Evolutionary conservation across 2,329 filamentous ascomycete genomes (phyloP), one percentile per base, ranked within the genome.

Genomic region (Cladophialophora yegresii): DNA sequence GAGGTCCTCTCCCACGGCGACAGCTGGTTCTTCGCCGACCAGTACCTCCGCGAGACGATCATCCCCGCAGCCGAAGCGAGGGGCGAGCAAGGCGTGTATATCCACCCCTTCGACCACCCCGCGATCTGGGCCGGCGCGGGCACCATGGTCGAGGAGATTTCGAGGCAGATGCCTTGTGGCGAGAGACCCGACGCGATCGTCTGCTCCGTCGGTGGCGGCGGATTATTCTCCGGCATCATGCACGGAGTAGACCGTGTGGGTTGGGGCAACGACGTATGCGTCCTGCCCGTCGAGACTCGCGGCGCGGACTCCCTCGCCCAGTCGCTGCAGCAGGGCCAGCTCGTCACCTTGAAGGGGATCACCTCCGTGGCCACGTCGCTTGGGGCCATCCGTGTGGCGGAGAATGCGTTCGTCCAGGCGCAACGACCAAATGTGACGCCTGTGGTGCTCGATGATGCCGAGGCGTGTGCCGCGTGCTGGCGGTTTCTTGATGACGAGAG

Each of bases 401-500:
- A 84, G 63, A 81, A 83, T 68, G 86, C 89, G 0, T 90, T 89
- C 77, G 83, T 87, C 68, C 88, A 90, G 76, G 86, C 83, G 0
- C 76, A 81, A 50, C 73, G 76, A 59, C 78, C 80, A 23, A 79
- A 81, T 50, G 83, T 89, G 26, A 81, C 81, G 43, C 87, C 83
- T 67, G 77, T 85, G 2, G 88, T 92, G 0, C 80, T 95, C 8
- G 82, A 82, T 2, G 91, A 96, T 71, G 87, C 86, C 3, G 90
- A 95, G 72, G 93, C 93, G 0, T 91, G 90, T 22, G 85, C 88
- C 77, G 92, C 88, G 2, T 90, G 89, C 60, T 87, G 89, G 72
- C 82, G 85, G 26, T 87, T 97, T 67, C 88, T 91, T 9, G 90
- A 97, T 69, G 92, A 96, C 66, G 90, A 93, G 71, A 81, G 89